Evolutionary conservation across 176 grass and related monocot species (phyloP).

Genomic region (Chloris gayana): DNA sequence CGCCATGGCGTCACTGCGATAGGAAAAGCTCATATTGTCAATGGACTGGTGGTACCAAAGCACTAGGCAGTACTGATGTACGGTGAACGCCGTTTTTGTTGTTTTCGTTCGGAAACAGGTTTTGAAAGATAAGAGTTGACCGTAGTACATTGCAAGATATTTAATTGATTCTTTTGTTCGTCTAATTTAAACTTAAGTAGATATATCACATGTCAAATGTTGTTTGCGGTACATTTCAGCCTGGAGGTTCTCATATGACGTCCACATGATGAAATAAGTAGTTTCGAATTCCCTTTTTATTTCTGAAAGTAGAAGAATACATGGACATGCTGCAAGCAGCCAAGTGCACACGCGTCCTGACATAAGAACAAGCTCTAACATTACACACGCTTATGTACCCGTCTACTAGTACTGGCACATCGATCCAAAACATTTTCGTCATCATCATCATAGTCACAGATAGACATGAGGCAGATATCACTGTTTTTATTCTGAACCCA

Average conservation of each 20-base stretch:
- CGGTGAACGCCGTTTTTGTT: neutral
- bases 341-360: neutral
- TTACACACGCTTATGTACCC: slow-evolving; percentile 14
- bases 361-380: neutral
- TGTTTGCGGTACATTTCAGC: neutral
- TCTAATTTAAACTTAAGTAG: neutral
- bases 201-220: neutral
- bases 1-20: slow-evolving; percentile 22
- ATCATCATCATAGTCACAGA: slow-evolving; percentile 21
- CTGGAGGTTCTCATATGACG: neutral
- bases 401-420: slow-evolving; percentile 28
- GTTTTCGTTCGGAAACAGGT: neutral
- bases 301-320: slow-evolving; percentile 15
- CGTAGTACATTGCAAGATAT: neutral
- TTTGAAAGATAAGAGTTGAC: neutral
- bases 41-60: slow-evolving; percentile 31
- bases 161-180: neutral
- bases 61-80: slow-evolving; percentile 18
- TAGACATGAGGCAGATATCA: neutral
- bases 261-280: neutral
- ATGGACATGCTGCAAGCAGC: slow-evolving; percentile 21
- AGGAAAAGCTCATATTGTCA: slow-evolving; percentile 30
- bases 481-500: slow-evolving; percentile 48
- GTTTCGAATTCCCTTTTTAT: neutral
- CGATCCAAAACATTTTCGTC: slow-evolving; percentile 33